Conservation (phyloP, 768 basidiomycete species). For the Leccinum ochraceum region DNA sequence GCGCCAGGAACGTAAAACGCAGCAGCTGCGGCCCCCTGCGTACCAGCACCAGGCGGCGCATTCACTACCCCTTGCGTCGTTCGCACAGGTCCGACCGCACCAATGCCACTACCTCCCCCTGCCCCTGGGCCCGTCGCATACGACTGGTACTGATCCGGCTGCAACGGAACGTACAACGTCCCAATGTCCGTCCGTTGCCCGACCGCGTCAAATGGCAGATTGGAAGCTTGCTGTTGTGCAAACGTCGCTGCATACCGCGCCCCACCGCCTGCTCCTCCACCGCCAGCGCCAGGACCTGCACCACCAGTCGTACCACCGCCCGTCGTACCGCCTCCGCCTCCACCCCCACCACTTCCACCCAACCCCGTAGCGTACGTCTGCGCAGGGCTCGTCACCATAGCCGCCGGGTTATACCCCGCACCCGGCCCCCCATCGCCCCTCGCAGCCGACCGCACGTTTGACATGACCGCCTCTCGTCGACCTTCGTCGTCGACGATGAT, state of each 20-base stretch:
- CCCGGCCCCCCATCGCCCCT: constrained; percentile 45
- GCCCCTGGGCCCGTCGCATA: constrained; percentile 39
- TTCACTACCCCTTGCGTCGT: constrained; percentile 49
- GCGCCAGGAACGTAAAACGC: constrained; percentile 71
- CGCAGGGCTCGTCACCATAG: constrained; percentile 72
- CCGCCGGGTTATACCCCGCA: constrained; percentile 45
- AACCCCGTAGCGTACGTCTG: constrained; percentile 60
- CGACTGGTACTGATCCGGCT: constrained; percentile 73
- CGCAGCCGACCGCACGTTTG: constrained; percentile 69
- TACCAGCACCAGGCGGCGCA: constrained; percentile 1
- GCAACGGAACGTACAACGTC: constrained; percentile 77
- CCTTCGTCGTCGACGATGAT: constrained; percentile 68
- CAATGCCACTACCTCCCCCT: constrained; percentile 33
- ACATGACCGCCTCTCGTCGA: constrained; percentile 78
- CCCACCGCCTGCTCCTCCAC: constrained; percentile 1
- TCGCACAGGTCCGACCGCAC: constrained; percentile 25
- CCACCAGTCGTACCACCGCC: neutral
- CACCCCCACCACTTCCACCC: neutral
- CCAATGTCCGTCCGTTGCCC: constrained; percentile 66
- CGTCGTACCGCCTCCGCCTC: neutral
- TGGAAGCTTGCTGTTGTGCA: constrained; percentile 35
- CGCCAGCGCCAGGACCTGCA: constrained; percentile 4
- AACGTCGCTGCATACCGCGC: constrained; percentile 65
- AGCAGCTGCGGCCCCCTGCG: constrained; percentile 38
- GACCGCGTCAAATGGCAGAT: constrained; percentile 57